Base-by-base conservation (phyloP, 352 stramenopile species). In the Phytophthora palmivora region DNA sequence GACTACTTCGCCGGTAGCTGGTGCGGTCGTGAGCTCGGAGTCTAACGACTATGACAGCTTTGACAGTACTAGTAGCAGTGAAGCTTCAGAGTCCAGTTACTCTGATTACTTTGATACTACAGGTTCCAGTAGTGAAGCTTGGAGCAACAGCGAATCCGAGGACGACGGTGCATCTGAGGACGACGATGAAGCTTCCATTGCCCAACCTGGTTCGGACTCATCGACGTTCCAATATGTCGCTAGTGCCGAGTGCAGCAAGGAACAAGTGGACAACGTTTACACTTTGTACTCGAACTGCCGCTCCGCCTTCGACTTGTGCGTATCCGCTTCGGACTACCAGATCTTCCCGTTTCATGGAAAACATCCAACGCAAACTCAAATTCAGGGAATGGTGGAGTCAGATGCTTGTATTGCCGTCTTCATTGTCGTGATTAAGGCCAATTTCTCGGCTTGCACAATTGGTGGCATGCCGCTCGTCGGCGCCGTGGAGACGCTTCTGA, bases 281-380 rank as follows among this genome's bases (percentile, higher is more conserved):
- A 64, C 55, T 19, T 76, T 90, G 47, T 90, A 90, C 63, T 59
- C 64, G 19, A 82, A 84, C 62, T 86, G 82, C 67, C 74, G 70
- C 9, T 71, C 60, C 19, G 76, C 85, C 10, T 87, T 87, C 43
- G 72, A 86, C 46, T 46, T 84, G 53, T 90, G 81, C 48, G 77
- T 88, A 11, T 45, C 45, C 5, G 76, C 80, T 19, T 72, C 72
- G 9, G 43, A 79, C 38, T 90, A 88, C 65, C 76, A 85, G 55
- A 84, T 90, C 45, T 90, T 86, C 61, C 81, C 81, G 16, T 86
- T 77, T 61, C 57, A 60, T 21, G 81, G 78, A 6, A 48, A 67
- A n/a, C 61, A 78, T n/a, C 74, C 81, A 21, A 87, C 65, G 5
- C 51, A 73, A 43, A n/a, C 48, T 21, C 74, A 90, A 53, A 75